Base-by-base conservation (phyloP, 1,284 basidiomycete species). In the Meira miltonrushii region DNA sequence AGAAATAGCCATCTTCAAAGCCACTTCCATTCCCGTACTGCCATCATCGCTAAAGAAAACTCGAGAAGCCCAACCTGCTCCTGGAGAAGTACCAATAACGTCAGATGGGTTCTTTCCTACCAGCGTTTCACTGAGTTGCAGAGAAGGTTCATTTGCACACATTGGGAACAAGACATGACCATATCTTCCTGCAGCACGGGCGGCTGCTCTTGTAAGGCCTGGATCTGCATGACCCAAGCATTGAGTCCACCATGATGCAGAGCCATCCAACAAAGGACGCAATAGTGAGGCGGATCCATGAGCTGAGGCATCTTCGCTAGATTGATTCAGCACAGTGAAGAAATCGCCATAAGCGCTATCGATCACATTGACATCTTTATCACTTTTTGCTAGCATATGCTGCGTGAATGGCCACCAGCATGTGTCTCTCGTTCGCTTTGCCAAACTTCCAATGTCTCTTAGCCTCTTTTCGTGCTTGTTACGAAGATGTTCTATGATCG, bases 391-490 rank as follows among this genome's bases (percentile, higher is more conserved):
- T 6, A 73, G 67, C n/a, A 59, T 56, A 43, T 98, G 94, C 75
- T 98, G 94, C 1, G 93, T 91, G 76, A 97, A 97, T 0, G 94
- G 94, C 92, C 92, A 98, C 94, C 94, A 97, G 57, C 95, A 83
- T 0, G 83, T 83, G 55, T 90, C 83, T 51, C 89, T 80, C 0
- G 92, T 87, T 33, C 93, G 84, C 12, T 82, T 80, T 1, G 90
- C 86, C 86, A 95, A 90, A 0, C 86, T 85, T 47, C 85, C 82
- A 2, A 97, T 83, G 47, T 89, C 84, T 1, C 82, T 73, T 8
- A 95, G 78, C 10, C 93, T 84, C 37, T 77, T 68, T 0, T 74
- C 61, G 77, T 97, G 93, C 23, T 82, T 79, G 2, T 78, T 57
- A 64, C 90, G 86, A 11, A 97, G 81, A 67, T 86, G 82, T 1